Evolutionary conservation across 306 rosid species (phyloP).

Genomic region (Parietaria judaica): DNA sequence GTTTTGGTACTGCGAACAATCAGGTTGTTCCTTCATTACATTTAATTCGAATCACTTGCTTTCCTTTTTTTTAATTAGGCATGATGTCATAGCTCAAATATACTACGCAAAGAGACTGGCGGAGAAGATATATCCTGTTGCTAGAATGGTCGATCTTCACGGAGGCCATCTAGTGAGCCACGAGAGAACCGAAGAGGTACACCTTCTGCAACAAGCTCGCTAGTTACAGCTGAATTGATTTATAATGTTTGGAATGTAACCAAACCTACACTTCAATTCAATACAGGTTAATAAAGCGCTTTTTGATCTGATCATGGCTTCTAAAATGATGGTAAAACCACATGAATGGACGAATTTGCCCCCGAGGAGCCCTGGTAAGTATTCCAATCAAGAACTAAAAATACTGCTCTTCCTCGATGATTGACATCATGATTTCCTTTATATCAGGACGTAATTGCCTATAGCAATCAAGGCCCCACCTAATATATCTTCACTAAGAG

Average conservation of each 20-base stretch:
- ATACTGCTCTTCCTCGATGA: conserved; percentile 11
- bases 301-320: conserved; percentile 59
- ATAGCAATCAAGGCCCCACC: neutral
- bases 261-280: conserved; percentile 8
- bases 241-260: conserved; percentile 11
- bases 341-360: conserved; percentile 81
- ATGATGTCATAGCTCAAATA: conserved; percentile 86
- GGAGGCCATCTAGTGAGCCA: conserved; percentile 98
- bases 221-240: neutral
- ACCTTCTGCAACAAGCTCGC: neutral
- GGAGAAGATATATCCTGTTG: conserved; percentile 67
- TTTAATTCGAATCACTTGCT: neutral
- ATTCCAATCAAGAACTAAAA: conserved; percentile 1
- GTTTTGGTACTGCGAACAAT: neutral
- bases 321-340: conserved; percentile 45
- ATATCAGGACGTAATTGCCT: neutral
- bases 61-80: conserved; percentile 33
- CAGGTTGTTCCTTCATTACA: neutral
- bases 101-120: conserved; percentile 70
- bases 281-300: conserved; percentile 87
- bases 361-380: conserved; percentile 45
- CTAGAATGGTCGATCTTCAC: conserved; percentile 85
- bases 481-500: neutral
- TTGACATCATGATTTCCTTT: conserved; percentile 16
- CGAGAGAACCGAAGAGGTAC: conserved; percentile 84